Evolutionary conservation across 805 yeast genomes (phyloP).

Genomic region (Suhomyces sp.): DNA sequence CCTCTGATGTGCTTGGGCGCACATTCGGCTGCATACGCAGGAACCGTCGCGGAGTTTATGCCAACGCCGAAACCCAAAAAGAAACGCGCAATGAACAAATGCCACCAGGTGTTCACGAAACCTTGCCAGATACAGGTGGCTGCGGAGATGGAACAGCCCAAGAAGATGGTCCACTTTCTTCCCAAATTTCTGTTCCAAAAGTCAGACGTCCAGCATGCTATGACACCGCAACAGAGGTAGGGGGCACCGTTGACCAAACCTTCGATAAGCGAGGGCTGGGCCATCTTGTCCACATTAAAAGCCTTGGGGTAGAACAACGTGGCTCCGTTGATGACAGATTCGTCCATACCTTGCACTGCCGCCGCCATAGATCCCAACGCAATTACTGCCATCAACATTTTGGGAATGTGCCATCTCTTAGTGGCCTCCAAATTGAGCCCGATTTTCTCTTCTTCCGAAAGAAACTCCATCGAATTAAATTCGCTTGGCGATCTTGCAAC

Average conservation of each 20-base stretch:
- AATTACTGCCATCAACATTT: constrained; percentile 51
- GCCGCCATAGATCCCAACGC: constrained; percentile 66
- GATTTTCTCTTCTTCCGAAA: constrained; percentile 41
- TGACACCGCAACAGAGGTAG: constrained; percentile 53
- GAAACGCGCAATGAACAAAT: constrained; percentile 57
- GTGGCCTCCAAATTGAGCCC: constrained; percentile 49
- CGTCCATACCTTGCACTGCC: constrained; percentile 76
- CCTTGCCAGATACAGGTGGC: constrained; percentile 69
- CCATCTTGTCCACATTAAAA: constrained; percentile 45
- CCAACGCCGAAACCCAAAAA: constrained; percentile 64
- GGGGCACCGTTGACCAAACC: constrained; percentile 71
- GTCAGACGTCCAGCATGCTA: constrained; percentile 63
- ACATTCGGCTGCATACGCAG: constrained; percentile 66
- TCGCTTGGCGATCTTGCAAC: constrained; percentile 56
- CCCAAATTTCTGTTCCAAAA: constrained; percentile 51
- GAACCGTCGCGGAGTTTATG: constrained; percentile 63
- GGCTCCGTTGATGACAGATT: constrained; percentile 69
- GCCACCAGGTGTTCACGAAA: constrained; percentile 58
- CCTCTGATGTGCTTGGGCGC: constrained; percentile 60
- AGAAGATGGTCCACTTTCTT: constrained; percentile 58
- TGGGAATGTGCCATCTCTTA: constrained; percentile 42
- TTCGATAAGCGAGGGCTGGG: constrained; percentile 40
- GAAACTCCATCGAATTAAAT: constrained; percentile 55
- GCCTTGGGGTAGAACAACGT: constrained; percentile 54
- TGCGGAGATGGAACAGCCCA: constrained; percentile 58